These are phyloP conservation scores for Colletotrichum liaoningense DNA, from an alignment of 2,329 filamentous ascomycete genomes.

Conservation along the genomic window DNA sequence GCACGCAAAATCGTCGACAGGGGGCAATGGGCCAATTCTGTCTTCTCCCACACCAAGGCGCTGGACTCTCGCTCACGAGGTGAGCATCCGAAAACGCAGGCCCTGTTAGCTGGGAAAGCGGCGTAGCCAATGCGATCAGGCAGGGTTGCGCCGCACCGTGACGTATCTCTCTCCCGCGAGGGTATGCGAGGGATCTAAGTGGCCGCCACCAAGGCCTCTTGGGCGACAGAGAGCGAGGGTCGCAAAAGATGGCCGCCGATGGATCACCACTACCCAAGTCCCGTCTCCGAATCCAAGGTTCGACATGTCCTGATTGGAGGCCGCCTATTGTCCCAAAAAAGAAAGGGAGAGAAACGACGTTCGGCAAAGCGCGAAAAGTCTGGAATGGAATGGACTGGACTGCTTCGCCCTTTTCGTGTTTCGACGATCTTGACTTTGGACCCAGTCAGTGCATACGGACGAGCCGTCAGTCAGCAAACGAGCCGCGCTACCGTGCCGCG, in stretches of 20 bases:
- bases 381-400: conserved; percentile 17
- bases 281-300: conserved; percentile 33
- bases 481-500: background rate
- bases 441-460: conserved; percentile 29
- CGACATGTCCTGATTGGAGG: conserved; percentile 35
- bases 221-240: conserved; percentile 13
- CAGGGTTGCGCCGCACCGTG: conserved; percentile 33
- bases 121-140: conserved; percentile 29
- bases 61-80: conserved; percentile 9
- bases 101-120: background rate
- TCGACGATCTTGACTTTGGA: conserved; percentile 8
- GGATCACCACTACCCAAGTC: conserved; percentile 1
- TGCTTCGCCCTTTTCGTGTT: conserved; percentile 12
- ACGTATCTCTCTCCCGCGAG: conserved; percentile 28
- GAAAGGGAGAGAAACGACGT: conserved; percentile 13
- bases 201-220: conserved; percentile 31
- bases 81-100: conserved; percentile 5
- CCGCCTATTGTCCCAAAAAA: conserved; percentile 25
- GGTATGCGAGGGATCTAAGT: conserved; percentile 31
- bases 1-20: conserved; percentile 6
- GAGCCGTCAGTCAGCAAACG: conserved; percentile 9
- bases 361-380: conserved; percentile 10
- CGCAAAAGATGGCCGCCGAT: conserved; percentile 18
- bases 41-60: background rate
- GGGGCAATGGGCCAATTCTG: background rate